Percentiles rank a stretch among this genome's conserved stretches.
These are phyloP conservation scores for Candida mattraensis DNA, from an alignment of 805 yeast species.

Conservation along the genomic window DNA sequence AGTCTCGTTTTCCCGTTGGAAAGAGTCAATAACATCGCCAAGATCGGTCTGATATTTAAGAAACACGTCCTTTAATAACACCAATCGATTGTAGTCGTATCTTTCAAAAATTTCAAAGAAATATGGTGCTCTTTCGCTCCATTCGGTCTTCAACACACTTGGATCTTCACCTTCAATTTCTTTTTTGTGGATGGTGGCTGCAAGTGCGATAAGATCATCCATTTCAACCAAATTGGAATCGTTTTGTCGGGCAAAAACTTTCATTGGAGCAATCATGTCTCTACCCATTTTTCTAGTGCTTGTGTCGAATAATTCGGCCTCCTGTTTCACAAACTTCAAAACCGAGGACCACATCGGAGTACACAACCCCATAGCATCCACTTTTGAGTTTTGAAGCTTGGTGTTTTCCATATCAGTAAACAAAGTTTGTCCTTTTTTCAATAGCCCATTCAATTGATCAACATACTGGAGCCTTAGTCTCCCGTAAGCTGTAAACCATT, in stretches of 20 bases:
- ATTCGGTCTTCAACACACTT: slow-evolving; percentile 50
- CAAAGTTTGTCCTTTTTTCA: slow-evolving; percentile 36
- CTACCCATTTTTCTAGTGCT: slow-evolving; percentile 52
- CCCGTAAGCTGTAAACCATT: slow-evolving; percentile 56
- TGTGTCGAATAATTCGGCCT: slow-evolving; percentile 43
- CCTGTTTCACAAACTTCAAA: slow-evolving; percentile 42
- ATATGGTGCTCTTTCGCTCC: slow-evolving; percentile 79
- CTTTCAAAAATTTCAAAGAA: slow-evolving; percentile 73
- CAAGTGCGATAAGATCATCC: slow-evolving; percentile 35
- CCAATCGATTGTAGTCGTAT: slow-evolving; percentile 63
- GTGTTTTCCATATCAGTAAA: slow-evolving; percentile 38
- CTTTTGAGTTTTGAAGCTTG: slow-evolving; percentile 46
- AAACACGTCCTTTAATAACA: slow-evolving; percentile 62
- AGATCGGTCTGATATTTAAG: slow-evolving; percentile 63
- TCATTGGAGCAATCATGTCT: slow-evolving; percentile 57
- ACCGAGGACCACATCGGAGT: slow-evolving; percentile 45
- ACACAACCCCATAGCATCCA: slow-evolving; percentile 47
- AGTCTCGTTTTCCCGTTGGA: slow-evolving; percentile 54
- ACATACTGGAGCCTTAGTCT: slow-evolving; percentile 48
- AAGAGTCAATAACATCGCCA: slow-evolving; percentile 49
- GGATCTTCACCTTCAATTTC: slow-evolving; percentile 31
- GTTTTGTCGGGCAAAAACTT: slow-evolving; percentile 52
- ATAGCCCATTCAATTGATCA: slow-evolving; percentile 43
- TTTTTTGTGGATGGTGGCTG: slow-evolving; percentile 20
- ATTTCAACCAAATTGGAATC: slow-evolving; percentile 42